These are phyloP conservation scores for Setaria italica DNA, from an alignment of 202 grass and related monocot species.

Conservation along the genomic window DNA sequence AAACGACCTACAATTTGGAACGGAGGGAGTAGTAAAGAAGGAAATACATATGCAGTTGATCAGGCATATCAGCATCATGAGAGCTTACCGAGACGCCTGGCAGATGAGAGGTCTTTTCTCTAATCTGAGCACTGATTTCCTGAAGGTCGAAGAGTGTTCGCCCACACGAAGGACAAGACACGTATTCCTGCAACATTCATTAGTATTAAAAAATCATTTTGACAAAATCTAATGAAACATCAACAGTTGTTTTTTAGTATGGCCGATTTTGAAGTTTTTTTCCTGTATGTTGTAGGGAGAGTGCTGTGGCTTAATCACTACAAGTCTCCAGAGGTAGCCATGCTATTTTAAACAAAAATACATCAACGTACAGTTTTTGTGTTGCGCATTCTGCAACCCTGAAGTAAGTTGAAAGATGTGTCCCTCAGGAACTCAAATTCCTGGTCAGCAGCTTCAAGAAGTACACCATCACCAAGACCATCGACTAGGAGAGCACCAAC, in stretches of 20 bases:
- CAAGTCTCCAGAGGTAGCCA: slow-evolving; percentile 18
- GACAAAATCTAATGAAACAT: slow-evolving; percentile 8
- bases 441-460: slow-evolving; percentile 79
- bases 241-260: slow-evolving; percentile 1
- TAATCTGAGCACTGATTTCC: slow-evolving; percentile 93
- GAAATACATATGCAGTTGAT: not conserved
- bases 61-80: not conserved
- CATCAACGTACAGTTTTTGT: slow-evolving; percentile 90
- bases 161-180: slow-evolving; percentile 97
- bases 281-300: not conserved
- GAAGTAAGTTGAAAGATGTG: slow-evolving; percentile 97
- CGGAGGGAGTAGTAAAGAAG: not conserved
- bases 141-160: slow-evolving; percentile 97
- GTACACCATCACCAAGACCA: slow-evolving; percentile 93
- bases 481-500: slow-evolving; percentile 94
- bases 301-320: not conserved
- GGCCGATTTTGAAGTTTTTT: not conserved
- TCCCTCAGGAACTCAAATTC: slow-evolving; percentile 84
- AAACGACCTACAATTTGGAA: too few species aligned
- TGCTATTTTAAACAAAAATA: slow-evolving; percentile 33
- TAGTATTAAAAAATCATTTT: slow-evolving; percentile 34
- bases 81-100: slow-evolving; percentile 88
- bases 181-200: slow-evolving; percentile 78
- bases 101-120: slow-evolving; percentile 94
- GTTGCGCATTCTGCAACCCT: slow-evolving; percentile 99